phyloP scores from a whole-genome alignment of 1,284 basidiomycete genomes.

The Hemileia vastatrix region DNA sequence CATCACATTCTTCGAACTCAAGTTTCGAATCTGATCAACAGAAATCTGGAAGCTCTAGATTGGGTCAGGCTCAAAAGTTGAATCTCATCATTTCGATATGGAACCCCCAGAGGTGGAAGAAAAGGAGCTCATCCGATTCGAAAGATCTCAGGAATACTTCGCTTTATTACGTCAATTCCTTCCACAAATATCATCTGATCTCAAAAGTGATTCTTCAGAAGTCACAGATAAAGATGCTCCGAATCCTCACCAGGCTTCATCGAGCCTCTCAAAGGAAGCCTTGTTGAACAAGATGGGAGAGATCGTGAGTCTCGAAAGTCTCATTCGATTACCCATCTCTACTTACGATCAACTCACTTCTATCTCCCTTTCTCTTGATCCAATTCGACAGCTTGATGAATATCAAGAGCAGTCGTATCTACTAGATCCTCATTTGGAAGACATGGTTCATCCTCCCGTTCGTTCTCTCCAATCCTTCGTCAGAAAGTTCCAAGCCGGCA shows the following conservation, averaged over 20 bases:
- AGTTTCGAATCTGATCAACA: no score
- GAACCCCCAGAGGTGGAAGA: no score
- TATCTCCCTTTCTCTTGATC: background rate
- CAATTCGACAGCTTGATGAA: conserved; percentile 59
- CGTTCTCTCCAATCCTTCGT: conserved; percentile 34
- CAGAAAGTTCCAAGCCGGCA: conserved; percentile 46
- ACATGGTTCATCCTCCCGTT: conserved; percentile 67
- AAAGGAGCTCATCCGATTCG: no score
- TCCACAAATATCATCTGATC: background rate
- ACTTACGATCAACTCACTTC: background rate
- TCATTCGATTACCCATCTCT: background rate
- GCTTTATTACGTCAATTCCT: background rate
- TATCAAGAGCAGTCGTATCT: conserved; percentile 92
- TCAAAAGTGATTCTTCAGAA: background rate
- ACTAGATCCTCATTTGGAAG: conserved; percentile 87
- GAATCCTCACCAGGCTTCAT: background rate
- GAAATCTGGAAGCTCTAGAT: no score
- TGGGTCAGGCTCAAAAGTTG: no score
- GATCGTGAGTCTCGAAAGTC: background rate
- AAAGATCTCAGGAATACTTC: background rate
- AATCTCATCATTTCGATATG: no score
- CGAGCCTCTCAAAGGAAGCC: background rate
- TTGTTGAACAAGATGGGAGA: background rate
- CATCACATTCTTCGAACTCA: background rate
- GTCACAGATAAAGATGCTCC: background rate